Base-by-base conservation (phyloP, 805 yeast genomes). In the Torulaspora microellipsoides region DNA sequence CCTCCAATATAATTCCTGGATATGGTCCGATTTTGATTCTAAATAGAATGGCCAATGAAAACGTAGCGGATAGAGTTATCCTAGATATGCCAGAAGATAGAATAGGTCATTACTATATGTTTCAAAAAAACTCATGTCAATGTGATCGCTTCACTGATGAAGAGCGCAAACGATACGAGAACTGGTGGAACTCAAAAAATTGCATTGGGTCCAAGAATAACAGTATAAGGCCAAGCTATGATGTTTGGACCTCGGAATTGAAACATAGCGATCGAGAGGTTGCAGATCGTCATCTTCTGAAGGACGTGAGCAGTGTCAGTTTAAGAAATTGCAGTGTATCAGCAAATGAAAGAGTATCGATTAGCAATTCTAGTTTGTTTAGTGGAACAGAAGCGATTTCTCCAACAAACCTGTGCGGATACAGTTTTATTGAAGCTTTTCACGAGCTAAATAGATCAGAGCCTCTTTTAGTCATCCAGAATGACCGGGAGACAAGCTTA, bases 141-240 rank as follows among this genome's bases (percentile, higher is more conserved):
- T 5, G 17, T 14, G 44, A 34, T 15, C 31, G 31, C 13, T 11
- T 31, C 7, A 43, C 12, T 31, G 46, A 43, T 20, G 42, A 37
- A 8, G 48, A 41, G 3, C 39, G 27, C n/a, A 45, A 45, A 34
- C 42, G 36, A 31, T 47, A 47, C 35, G 46, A 47, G 15, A 50
- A 37, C 27, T 40, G 43, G 48, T 50, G 40, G 38, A 34, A 34
- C 36, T 36, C 27, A 30, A 45, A 45, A 30, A 29, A 20, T 23
- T 32, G 35, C 20, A 13, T 17, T 12, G 13, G 20, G 12, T 15
- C 17, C 5, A 20, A 20, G 8, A 20, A 20, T 20, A 20, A 20
- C 25, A 20, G 8, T 20, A 20, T 20, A 5, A 20, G 25, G 25
- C 25, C 25, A 7, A 20, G 25, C 7, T 20, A 20, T 20, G 25